These are phyloP conservation scores for Zarea fungicola DNA, from an alignment of 2,329 filamentous ascomycete genomes.

Conservation along the genomic window DNA sequence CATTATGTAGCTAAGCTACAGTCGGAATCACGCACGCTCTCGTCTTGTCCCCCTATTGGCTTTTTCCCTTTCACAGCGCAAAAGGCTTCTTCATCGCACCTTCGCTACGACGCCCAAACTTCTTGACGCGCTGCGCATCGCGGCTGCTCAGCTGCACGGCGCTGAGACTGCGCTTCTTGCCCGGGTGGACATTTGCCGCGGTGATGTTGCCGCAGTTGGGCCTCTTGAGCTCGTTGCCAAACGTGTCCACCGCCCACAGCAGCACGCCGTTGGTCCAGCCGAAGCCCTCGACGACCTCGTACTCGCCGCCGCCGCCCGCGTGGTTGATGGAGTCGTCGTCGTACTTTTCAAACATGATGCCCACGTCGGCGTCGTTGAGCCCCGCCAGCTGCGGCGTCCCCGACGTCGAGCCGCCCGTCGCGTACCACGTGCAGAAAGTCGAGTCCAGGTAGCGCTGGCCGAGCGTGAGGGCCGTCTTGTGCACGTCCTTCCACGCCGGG, in stretches of 20 bases:
- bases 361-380: slow-evolving; percentile 36
- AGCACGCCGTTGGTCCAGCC: slow-evolving; percentile 67
- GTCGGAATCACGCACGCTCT: neutral
- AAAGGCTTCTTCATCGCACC: neutral
- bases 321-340: slow-evolving; percentile 54
- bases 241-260: slow-evolving; percentile 60
- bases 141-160: slow-evolving; percentile 43
- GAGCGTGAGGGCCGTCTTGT: slow-evolving; percentile 51
- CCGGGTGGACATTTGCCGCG: slow-evolving; percentile 30
- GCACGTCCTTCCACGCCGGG: slow-evolving; percentile 48
- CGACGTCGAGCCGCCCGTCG: slow-evolving; percentile 57
- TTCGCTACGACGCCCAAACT: slow-evolving; percentile 30
- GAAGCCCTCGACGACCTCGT: slow-evolving; percentile 64
- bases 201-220: slow-evolving; percentile 52
- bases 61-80: neutral
- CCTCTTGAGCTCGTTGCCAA: slow-evolving; percentile 47
- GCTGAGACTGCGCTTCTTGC: slow-evolving; percentile 28
- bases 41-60: too few species aligned
- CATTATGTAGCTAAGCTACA: too few species aligned
- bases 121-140: slow-evolving; percentile 45
- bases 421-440: slow-evolving; percentile 65
- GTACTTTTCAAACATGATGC: slow-evolving; percentile 69
- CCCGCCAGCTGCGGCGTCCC: slow-evolving; percentile 46
- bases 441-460: slow-evolving; percentile 63
- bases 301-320: slow-evolving; percentile 62